Evolutionary conservation across 805 yeast species (phyloP).

Genomic region (Danielia oregonensis): DNA sequence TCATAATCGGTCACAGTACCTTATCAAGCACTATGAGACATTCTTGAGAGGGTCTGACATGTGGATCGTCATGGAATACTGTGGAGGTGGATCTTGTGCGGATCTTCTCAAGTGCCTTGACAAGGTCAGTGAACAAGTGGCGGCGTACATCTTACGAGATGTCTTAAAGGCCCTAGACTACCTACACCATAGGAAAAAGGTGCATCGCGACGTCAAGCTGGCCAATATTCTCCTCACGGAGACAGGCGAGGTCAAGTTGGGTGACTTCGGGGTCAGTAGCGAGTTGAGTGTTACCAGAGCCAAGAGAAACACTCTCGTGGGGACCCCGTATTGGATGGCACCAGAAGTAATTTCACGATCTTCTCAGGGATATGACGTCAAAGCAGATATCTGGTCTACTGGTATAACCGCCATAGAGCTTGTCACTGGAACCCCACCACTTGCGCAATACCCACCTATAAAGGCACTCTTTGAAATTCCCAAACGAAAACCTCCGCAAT

Average conservation of each 20-base stretch:
- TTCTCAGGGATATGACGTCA: slow-evolving; percentile 65
- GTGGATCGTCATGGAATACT: slow-evolving; percentile 93
- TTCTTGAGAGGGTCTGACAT: slow-evolving; percentile 60
- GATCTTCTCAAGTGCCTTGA: slow-evolving; percentile 62
- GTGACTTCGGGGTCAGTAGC: slow-evolving; percentile 92
- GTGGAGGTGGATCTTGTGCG: slow-evolving; percentile 91
- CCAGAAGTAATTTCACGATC: slow-evolving; percentile 76
- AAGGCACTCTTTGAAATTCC: slow-evolving; percentile 73
- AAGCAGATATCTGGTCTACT: slow-evolving; percentile 93
- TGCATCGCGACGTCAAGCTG: slow-evolving; percentile 88
- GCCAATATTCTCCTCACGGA: slow-evolving; percentile 80
- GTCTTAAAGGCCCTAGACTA: slow-evolving; percentile 70
- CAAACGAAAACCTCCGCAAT: slow-evolving; percentile 56
- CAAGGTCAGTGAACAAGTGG: slow-evolving; percentile 53
- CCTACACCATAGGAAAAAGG: slow-evolving; percentile 68
- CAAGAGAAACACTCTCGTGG: slow-evolving; percentile 78
- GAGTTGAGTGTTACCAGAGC: slow-evolving; percentile 54
- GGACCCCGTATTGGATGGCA: slow-evolving; percentile 99
- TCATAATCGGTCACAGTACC: slow-evolving; percentile 36
- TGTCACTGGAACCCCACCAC: slow-evolving; percentile 79
- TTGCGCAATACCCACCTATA: slow-evolving; percentile 68
- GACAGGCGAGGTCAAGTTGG: slow-evolving; percentile 70
- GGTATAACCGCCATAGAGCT: slow-evolving; percentile 92
- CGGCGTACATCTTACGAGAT: slow-evolving; percentile 48
- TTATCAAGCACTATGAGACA: slow-evolving; percentile 63